phyloP scores from a whole-genome alignment of 2,329 filamentous ascomycete genomes.

The Penicillium sp. region DNA sequence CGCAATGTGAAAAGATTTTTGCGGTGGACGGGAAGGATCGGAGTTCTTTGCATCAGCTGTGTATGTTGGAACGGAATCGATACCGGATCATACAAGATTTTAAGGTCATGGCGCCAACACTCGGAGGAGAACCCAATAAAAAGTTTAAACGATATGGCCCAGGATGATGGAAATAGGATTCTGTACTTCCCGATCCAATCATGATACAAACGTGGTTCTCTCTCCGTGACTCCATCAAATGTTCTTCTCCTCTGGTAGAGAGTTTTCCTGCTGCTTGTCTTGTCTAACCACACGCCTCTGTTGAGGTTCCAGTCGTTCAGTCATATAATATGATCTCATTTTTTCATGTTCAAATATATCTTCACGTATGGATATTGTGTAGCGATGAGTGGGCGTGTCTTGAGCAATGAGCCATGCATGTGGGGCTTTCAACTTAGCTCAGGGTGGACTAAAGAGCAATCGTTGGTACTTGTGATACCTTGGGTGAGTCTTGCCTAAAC shows the following conservation, averaged over 20 bases:
- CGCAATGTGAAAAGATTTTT: constrained; percentile 32
- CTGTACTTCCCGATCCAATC: constrained; percentile 28
- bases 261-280: constrained; percentile 1
- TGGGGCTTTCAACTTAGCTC: too few relatives aligned
- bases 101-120: constrained; percentile 28
- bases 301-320: not conserved
- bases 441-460: too few relatives aligned
- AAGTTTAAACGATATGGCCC: constrained; percentile 30
- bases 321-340: constrained; percentile 8
- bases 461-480: not conserved
- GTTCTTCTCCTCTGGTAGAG: constrained; percentile 1
- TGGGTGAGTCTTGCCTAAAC: not conserved
- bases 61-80: constrained; percentile 32
- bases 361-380: not conserved
- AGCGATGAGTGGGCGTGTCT: not conserved
- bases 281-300: constrained; percentile 1
- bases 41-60: constrained; percentile 34
- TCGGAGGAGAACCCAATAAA: constrained; percentile 32
- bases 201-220: constrained; percentile 30
- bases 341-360: not conserved
- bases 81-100: constrained; percentile 31
- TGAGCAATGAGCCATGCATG: too few relatives aligned
- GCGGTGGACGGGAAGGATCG: constrained; percentile 35
- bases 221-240: constrained; percentile 17
- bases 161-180: constrained; percentile 24